phyloP scores from a whole-genome alignment of 305 asterid genomes.

The Plantago rigida region DNA sequence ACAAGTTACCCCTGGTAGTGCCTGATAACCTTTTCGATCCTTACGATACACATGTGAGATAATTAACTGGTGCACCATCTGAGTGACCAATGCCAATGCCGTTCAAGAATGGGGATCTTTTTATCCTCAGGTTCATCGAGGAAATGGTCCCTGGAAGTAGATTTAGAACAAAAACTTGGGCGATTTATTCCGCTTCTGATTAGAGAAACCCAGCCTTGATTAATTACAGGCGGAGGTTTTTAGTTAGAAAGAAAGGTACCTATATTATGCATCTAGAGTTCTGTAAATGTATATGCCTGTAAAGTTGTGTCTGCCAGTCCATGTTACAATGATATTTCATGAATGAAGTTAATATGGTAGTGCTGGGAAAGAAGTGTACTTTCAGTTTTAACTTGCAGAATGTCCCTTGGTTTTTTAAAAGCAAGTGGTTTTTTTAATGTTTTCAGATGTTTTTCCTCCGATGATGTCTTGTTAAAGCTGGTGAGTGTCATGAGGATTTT shows the following conservation, averaged over 20 bases:
- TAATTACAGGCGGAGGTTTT: slow-evolving; percentile 34
- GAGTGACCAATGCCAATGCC: slow-evolving; percentile 12
- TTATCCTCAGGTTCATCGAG: slow-evolving; percentile 12
- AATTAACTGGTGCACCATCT: slow-evolving; percentile 23
- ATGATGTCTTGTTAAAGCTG: too few relatives aligned
- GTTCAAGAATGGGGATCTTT: slow-evolving; percentile 22
- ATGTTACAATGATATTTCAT: slow-evolving; percentile 8
- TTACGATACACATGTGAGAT: slow-evolving; percentile 69
- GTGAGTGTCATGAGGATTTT: too few relatives aligned
- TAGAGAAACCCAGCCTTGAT: slow-evolving; percentile 35
- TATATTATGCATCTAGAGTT: slow-evolving; percentile 19
- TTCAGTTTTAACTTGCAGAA: too few relatives aligned
- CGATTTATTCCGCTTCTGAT: slow-evolving; percentile 29
- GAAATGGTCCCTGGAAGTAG: slow-evolving; percentile 24
- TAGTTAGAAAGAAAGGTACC: slow-evolving; percentile 22
- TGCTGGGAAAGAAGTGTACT: too few relatives aligned
- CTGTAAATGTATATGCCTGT: slow-evolving; percentile 13
- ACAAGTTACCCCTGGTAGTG: slow-evolving; percentile 64
- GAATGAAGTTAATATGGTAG: neutral
- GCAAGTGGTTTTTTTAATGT: too few relatives aligned
- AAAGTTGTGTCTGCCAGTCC: slow-evolving; percentile 3
- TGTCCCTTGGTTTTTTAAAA: too few relatives aligned
- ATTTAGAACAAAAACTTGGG: slow-evolving; percentile 25
- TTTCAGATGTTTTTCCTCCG: too few relatives aligned
- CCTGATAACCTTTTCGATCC: slow-evolving; percentile 67